Evolutionary conservation across 805 yeast genomes (phyloP).

Genomic region (Teunomyces tritomae): DNA sequence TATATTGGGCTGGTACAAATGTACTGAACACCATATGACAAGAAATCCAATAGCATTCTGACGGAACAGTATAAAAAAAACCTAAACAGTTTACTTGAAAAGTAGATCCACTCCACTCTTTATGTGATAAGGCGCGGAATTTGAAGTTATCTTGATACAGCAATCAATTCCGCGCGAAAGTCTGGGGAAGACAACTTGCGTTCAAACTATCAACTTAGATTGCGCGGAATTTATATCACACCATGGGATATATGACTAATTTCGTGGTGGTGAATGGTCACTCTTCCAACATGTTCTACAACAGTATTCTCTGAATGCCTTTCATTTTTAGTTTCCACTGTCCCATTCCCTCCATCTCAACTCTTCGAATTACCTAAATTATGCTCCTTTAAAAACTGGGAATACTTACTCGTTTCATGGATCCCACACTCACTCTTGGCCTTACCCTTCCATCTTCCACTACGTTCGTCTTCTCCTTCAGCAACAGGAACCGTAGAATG

Average conservation of each 20-base stretch:
- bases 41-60: background rate
- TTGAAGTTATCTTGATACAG: background rate
- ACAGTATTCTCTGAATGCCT: too few species aligned
- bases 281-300: too few species aligned
- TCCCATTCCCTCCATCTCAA: background rate
- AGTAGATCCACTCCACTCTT: background rate
- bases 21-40: background rate
- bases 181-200: too few species aligned
- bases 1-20: background rate
- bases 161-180: background rate
- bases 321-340: background rate
- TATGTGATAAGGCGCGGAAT: background rate
- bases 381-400: slow-evolving; percentile 45
- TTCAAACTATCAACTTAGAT: too few species aligned
- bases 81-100: background rate
- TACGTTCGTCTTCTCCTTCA: slow-evolving; percentile 92
- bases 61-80: background rate
- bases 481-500: slow-evolving; percentile 88
- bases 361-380: background rate
- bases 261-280: too few species aligned
- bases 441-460: slow-evolving; percentile 96
- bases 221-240: too few species aligned
- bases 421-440: slow-evolving; percentile 95
- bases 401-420: slow-evolving; percentile 76
- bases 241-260: too few species aligned